Base-by-base conservation (phyloP, 2,329 filamentous ascomycete species). In the Exophiala mesophila region DNA sequence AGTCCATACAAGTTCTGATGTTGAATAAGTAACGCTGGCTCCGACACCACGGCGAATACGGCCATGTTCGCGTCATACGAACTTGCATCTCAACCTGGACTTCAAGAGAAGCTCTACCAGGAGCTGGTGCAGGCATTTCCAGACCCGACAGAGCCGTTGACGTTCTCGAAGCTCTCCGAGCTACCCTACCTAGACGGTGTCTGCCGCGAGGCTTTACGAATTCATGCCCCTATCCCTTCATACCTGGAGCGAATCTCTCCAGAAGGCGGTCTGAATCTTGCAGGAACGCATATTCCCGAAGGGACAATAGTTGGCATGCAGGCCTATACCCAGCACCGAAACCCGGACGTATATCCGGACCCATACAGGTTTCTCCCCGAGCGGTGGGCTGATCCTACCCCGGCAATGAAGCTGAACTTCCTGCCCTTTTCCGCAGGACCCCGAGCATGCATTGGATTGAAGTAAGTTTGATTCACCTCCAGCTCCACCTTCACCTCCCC, bases 141-240 rank as follows among this genome's bases (percentile, higher is more conserved):
- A 49, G 34, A 36, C 56, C 4, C n/a, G 3, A 30, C 28, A 12
- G 53, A 63, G 35, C 69, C 70, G 0, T 58, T 62, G 40, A 56
- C 63, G 7, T 15, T 39, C 8, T 24, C 71, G 63, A 55, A 63
- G 59, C 55, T 82, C 0, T 72, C 78, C 32, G 53, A 54, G 2
- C 62, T 80, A 0, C 73, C 74, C 1, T 49, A 76, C 2, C 65
- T 82, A 1, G 67, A 80, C 42, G 73, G 76, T 13, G 63, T 78
- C 2, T 49, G 81, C 12, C 70, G 68, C 57, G 78, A 82, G 54
- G 76, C 76, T 0, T 64, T 81, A 15, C 70, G 78, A 2, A 63
- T 78, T 2, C 69, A 78, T 40, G 66, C 74, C 0, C 71, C 77
- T 0, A 76, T 79, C 9, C 74, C 77, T 0, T 75, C 74, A 0